These are phyloP conservation scores for Fusarium sp. DNA, from an alignment of 2,329 filamentous ascomycete species.

Conservation along the genomic window DNA sequence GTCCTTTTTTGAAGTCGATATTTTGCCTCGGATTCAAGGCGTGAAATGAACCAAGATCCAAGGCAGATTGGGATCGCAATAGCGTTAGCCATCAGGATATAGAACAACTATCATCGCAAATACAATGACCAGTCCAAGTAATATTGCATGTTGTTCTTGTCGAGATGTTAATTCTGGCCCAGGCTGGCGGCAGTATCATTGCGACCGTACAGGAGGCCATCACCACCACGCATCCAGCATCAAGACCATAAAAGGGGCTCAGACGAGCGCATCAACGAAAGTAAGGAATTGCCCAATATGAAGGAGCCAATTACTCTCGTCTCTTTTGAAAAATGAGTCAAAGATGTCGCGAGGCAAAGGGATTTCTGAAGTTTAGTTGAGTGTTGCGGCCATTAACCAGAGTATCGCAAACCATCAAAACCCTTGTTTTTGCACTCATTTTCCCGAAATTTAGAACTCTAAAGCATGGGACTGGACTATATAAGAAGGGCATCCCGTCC, in stretches of 20 bases:
- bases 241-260: neutral
- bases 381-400: neutral
- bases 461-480: neutral
- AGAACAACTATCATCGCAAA: accelerated
- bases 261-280: neutral
- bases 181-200: accelerated
- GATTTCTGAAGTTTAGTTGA: neutral
- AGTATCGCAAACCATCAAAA: neutral
- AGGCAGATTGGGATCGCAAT: neutral
- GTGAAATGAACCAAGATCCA: neutral
- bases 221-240: neutral
- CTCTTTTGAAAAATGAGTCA: neutral
- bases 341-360: neutral
- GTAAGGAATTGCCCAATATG: accelerated
- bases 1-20: neutral
- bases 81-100: neutral
- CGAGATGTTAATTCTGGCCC: accelerated
- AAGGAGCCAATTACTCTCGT: neutral
- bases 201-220: neutral
- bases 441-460: accelerated
- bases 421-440: neutral
- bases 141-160: accelerated
- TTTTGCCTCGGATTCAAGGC: neutral
- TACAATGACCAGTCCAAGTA: accelerated
- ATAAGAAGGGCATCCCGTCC: neutral